Evolutionary conservation across 306 rosid species (phyloP).

Genomic region (Vicia faba): DNA sequence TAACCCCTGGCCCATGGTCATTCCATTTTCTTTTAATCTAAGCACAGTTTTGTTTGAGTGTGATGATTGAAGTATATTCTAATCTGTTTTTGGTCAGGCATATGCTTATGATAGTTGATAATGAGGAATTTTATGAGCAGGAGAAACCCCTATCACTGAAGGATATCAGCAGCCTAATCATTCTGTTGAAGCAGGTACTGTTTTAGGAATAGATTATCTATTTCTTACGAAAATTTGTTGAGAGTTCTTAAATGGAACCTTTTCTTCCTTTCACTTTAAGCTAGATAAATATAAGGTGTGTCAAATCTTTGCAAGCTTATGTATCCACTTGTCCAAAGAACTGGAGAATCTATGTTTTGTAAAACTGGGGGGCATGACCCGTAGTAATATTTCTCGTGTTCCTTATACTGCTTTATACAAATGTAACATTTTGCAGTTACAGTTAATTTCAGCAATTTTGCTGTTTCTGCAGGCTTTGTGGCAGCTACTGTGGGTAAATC

Average conservation of each 20-base stretch:
- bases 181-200: conserved; percentile 87
- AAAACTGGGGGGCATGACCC: conserved; percentile 3
- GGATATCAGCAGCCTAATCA: conserved; percentile 79
- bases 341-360: conserved; percentile 16
- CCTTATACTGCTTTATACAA: conserved; percentile 11
- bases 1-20: conserved; percentile 7
- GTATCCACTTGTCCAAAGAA: conserved; percentile 13
- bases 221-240: conserved; percentile 25
- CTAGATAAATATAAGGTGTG: conserved; percentile 12
- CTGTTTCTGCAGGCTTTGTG: conserved; percentile 80
- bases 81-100: conserved; percentile 63
- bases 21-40: conserved; percentile 4
- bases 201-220: conserved; percentile 32
- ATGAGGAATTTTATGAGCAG: conserved; percentile 95
- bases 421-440: conserved; percentile 22
- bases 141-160: conserved; percentile 87
- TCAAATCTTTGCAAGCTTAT: conserved; percentile 30
- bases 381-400: conserved; percentile 11
- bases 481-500: conserved; percentile 96
- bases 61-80: conserved; percentile 32
- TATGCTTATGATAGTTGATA: conserved; percentile 90
- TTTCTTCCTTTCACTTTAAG: conserved; percentile 25
- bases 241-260: conserved; percentile 18
- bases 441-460: conserved; percentile 28
- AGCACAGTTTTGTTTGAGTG: conserved; percentile 33